Base-by-base conservation (phyloP, 2,329 filamentous ascomycete species). In the Aureobasidium sp. region DNA sequence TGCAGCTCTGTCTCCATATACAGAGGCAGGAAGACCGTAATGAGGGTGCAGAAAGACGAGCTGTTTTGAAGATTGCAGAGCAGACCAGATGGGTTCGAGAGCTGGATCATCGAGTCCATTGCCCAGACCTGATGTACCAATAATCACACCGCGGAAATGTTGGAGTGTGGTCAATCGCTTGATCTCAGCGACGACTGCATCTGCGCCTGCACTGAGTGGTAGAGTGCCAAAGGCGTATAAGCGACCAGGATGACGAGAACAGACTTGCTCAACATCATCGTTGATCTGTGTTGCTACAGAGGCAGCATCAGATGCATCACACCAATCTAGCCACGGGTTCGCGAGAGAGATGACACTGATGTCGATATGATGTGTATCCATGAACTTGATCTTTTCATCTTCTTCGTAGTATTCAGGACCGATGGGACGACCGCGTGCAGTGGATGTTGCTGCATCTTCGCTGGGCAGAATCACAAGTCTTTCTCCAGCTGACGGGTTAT, bases 321-420 rank as follows among this genome's bases (percentile, higher is more conserved):
- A 80, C 75, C 97, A 98, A 79, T 98, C 95, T 2, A 98, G 86
- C 95, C 95, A 98, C 0, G 95, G 95, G 75, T 98, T 98, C 16
- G 95, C 95, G 27, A 97, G 88, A 0, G 93, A 96, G 69, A 98
- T 89, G 59, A 97, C 92, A 1, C 93, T 96, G 69, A 91, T 89
- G 77, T 92, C 87, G 76, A 98, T 97, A 62, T 82, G 82, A 79
- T 98, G 95, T 20, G 85, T 87, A 76, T 94, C 86, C 95, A 98
- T 98, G 81, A 98, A 97, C 58, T 88, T 85, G 20, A 97, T 85
- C 75, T 97, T 98, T 71, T 93, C 86, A 20, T 84, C 81, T 66
- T 97, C 90, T 51, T 93, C 93, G 68, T 91, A 93, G 83, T 95
- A 98, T 73, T 95, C 93, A 1, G 89, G 84, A 27, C 94, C 95